Evolutionary conservation across 2,329 filamentous ascomycete species (phyloP).

Genomic region (Orbilia brochopaga): DNA sequence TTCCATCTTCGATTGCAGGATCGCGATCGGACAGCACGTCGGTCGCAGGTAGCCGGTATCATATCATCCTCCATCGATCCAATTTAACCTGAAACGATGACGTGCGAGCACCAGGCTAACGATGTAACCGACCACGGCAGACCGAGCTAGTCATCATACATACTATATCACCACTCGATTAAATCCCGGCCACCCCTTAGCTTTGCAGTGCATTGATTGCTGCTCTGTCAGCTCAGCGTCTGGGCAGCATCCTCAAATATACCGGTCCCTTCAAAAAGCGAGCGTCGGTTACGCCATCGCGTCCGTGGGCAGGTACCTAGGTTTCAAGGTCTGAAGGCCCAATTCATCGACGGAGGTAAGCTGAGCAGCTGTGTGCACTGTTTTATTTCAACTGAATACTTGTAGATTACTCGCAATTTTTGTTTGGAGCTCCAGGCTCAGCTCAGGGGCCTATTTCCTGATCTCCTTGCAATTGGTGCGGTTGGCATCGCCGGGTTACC

Average conservation of each 20-base stretch:
- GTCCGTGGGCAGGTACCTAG: slow-evolving; percentile 4
- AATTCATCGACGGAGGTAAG: slow-evolving; percentile 3
- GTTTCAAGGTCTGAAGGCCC: background rate
- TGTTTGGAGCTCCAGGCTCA: too few species aligned
- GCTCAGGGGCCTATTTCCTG: too few species aligned
- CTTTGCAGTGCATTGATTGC: slow-evolving; percentile 4
- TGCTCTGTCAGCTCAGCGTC: too few species aligned
- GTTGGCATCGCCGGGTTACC: too few species aligned
- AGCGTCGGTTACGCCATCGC: slow-evolving; percentile 33
- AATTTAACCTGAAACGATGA: slow-evolving; percentile 51
- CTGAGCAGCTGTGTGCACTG: background rate
- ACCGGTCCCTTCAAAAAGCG: background rate
- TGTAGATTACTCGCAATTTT: too few species aligned
- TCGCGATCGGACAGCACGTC: slow-evolving; percentile 19
- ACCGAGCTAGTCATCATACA: too few species aligned
- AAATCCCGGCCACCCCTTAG: background rate
- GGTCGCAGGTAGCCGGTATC: background rate
- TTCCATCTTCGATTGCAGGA: slow-evolving; percentile 13
- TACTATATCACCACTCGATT: background rate
- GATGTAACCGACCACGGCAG: slow-evolving; percentile 22
- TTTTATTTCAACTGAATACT: too few species aligned
- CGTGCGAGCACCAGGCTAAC: slow-evolving; percentile 21
- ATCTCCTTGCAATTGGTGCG: too few species aligned
- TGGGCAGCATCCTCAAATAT: background rate
- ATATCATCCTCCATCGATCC: slow-evolving; percentile 20